phyloP scores from a whole-genome alignment of 176 grass and related monocot species.

The Zoysia pacifica region DNA sequence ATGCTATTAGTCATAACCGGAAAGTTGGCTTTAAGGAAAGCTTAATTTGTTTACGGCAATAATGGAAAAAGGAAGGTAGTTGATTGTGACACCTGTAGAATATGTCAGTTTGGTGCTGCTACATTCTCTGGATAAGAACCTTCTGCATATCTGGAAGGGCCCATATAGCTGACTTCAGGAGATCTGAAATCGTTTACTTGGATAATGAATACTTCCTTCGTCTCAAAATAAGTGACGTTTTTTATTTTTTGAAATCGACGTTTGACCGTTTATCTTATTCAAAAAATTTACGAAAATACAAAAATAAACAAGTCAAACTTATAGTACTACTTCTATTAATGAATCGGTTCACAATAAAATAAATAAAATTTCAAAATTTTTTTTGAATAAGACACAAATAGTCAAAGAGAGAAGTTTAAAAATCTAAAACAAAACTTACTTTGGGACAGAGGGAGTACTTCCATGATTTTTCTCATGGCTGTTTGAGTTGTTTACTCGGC shows the following conservation, averaged over 20 bases:
- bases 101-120: constrained; percentile 34
- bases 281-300: too few relatives aligned
- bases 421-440: too few relatives aligned
- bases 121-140: constrained; percentile 20
- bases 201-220: neutral
- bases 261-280: too few relatives aligned
- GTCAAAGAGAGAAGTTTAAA: too few relatives aligned
- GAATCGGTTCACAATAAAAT: too few relatives aligned
- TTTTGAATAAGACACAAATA: too few relatives aligned
- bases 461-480: neutral
- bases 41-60: constrained; percentile 40
- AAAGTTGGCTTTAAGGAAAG: constrained; percentile 32
- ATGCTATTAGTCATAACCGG: constrained; percentile 28
- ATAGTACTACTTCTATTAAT: too few relatives aligned
- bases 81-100: constrained; percentile 29
- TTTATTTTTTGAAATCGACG: too few relatives aligned
- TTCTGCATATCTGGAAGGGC: constrained; percentile 24
- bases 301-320: too few relatives aligned
- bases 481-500: constrained; percentile 23
- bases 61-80: constrained; percentile 21
- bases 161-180: neutral
- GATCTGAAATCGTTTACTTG: constrained; percentile 11
- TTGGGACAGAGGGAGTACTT: too few relatives aligned
- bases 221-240: too few relatives aligned
- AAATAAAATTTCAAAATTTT: too few relatives aligned